Base-by-base conservation (phyloP, 352 stramenopile species). In the Pythium scleroteichum region DNA sequence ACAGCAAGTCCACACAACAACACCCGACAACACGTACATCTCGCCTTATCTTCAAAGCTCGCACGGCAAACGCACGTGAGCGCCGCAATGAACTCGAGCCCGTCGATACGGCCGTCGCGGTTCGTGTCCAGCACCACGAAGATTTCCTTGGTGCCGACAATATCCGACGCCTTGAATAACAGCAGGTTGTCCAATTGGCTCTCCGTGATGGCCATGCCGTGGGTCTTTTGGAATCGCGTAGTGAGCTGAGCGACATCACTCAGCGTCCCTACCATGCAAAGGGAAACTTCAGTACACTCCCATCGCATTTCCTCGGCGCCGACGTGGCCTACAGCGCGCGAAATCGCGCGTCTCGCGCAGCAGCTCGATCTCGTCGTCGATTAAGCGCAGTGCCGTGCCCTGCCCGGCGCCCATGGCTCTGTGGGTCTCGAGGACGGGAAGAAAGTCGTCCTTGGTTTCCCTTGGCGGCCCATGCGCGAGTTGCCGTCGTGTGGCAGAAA, bases 311-410 rank as follows among this genome's bases (percentile, higher is more conserved):
- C 14, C n/a, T 7, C n/a, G 14, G 49, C 49, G 20, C 45, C 38
- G 19, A 24, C n/a, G 26, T 9, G 64, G 29, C 76, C 46, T 68
- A 94, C 82, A 92, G 54, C 77, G 69, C 1, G 85, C 82, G 67
- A 92, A 94, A 48, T 91, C 82, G 56, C 83, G 86, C 38, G 80
- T 88, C 49, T 94, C 85, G 16, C 80, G 80, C 20, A 75, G 75
- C 44, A 92, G 56, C 57, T 94, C 78, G 49, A 91, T 75, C 22
- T 87, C 72, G 5, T 73, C 62, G 33, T 87, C 78, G 32, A 82
- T 66, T n/a, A 83, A 64, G 4, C 73, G 72, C 46, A 88, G 73
- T 23, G 72, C 69, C 0, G 72, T 83, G 16, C 77, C 72, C 14
- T 87, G 74, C 3, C 71, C 76, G 10, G 72, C 77, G 2, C 82